Percentiles rank a stretch among this genome's conserved stretches.
These are phyloP conservation scores for Annona cherimola DNA, from an alignment of 164 flowering plant species.

Conservation along the genomic window DNA sequence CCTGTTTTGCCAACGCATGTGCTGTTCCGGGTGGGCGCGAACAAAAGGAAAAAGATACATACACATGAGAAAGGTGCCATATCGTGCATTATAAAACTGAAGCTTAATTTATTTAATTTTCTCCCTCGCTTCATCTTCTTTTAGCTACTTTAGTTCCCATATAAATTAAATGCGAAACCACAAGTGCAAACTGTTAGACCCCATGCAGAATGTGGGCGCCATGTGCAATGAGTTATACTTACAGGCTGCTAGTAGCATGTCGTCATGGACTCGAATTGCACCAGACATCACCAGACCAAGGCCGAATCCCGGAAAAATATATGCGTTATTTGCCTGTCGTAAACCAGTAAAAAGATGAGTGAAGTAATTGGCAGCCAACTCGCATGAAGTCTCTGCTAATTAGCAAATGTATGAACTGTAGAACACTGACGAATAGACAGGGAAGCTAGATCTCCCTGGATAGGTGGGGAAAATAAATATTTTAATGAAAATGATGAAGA, in stretches of 20 bases:
- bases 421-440: background rate
- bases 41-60: background rate
- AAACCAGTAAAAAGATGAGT: background rate
- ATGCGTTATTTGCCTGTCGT: conserved; percentile 86
- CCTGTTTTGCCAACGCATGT: conserved; percentile 82
- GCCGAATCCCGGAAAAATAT: conserved; percentile 96
- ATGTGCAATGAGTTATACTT: conserved; percentile 24
- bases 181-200: background rate
- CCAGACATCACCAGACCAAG: conserved; percentile 87
- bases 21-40: conserved; percentile 34
- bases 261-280: conserved; percentile 92
- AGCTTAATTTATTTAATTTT: background rate
- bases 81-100: background rate
- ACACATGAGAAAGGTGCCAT: background rate
- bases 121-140: background rate
- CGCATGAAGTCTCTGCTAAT: background rate
- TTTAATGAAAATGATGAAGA: background rate
- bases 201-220: background rate
- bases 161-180: background rate
- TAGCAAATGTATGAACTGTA: background rate
- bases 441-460: background rate
- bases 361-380: background rate
- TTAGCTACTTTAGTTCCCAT: background rate
- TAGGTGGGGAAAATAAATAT: background rate
- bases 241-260: conserved; percentile 96